Evolutionary conservation across 805 yeast genomes (phyloP), one percentile per base, ranked within the genome.

Genomic region (Nakazawaea ishiwadae): DNA sequence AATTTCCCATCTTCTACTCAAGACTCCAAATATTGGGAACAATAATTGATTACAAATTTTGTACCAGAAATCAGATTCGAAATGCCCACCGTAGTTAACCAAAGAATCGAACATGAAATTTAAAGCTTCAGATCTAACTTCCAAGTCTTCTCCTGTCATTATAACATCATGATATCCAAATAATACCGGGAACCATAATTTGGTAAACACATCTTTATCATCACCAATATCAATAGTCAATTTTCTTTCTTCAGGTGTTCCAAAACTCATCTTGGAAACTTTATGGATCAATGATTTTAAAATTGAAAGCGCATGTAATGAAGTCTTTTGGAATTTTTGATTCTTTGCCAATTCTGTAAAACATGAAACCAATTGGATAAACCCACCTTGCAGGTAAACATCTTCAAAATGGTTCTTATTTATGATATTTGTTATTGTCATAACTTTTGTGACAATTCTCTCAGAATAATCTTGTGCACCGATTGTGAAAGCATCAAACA

Each of bases 141-240:
- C 99, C 37, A 93, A 67, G 60, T 93, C 99, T 42, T 83, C 89
- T 4, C 96, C 96, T 1, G 81, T 81, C 95, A 90, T 87, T 24
- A 90, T 86, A 6, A 91, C 83, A 46, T 86, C 89, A 55, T 89
- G 87, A 62, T 88, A 85, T 11, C 95, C 85, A 47, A 73, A 77
- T 48, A 93, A 62, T n/a, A 91, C 71, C 2, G 96, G 96, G 65
- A 84, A 84, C 95, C 96, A 87, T 11, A 79, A 67, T 48, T 79
- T 79, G 35, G 66, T 67, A 45, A 81, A 68, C 5, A 65, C 53
- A 28, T 72, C 63, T 28, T 59, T 63, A 30, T 51, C 52, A 31
- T 51, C 45, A 45, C 52, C 46, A n/a, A 30, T 35, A 9, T 38
- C 46, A 3, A 40, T 27, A 46, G 40, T 47, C 34, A 17, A 40